These are phyloP conservation scores for Tulasnella sp. DNA, from an alignment of 768 basidiomycete species.

Conservation along the genomic window DNA sequence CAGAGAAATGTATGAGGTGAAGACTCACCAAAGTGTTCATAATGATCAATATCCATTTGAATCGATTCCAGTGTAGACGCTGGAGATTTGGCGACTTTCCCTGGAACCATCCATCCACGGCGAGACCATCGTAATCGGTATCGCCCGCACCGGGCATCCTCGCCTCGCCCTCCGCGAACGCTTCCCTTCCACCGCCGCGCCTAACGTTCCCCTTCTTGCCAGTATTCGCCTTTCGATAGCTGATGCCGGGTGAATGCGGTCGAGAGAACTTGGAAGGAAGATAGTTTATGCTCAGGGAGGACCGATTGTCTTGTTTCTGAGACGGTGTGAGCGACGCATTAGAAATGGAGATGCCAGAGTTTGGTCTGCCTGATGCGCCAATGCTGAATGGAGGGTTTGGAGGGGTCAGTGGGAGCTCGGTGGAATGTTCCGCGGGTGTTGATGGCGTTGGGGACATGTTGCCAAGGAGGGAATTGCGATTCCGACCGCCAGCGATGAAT, in stretches of 20 bases:
- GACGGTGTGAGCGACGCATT: background rate
- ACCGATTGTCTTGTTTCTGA: constrained; percentile 1
- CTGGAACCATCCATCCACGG: constrained; percentile 29
- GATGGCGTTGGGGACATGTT: constrained; percentile 9
- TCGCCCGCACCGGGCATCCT: constrained; percentile 44
- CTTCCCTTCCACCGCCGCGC: constrained; percentile 61
- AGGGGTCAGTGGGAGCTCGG: constrained; percentile 10
- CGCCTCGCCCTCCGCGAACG: constrained; percentile 42
- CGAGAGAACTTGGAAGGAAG: constrained; percentile 65
- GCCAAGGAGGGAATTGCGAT: constrained; percentile 16
- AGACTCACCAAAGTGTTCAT: constrained; percentile 47
- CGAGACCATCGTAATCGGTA: constrained; percentile 43
- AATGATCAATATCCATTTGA: constrained; percentile 71
- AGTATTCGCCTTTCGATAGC: constrained; percentile 33
- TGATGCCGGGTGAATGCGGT: constrained; percentile 33
- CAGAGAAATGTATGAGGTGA: background rate
- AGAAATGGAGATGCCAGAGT: background rate
- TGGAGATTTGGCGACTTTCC: constrained; percentile 33
- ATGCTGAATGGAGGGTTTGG: constrained; percentile 18
- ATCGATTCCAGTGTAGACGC: constrained; percentile 63
- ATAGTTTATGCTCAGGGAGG: constrained; percentile 56
- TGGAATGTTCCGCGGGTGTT: background rate
- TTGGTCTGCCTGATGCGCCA: constrained; percentile 8
- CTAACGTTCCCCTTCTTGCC: constrained; percentile 39
- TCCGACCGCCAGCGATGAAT: constrained; percentile 3